Evolutionary conservation across 345 rosid genomes (phyloP), one percentile per base, ranked within the genome.

Genomic region (Citrus sp.): DNA sequence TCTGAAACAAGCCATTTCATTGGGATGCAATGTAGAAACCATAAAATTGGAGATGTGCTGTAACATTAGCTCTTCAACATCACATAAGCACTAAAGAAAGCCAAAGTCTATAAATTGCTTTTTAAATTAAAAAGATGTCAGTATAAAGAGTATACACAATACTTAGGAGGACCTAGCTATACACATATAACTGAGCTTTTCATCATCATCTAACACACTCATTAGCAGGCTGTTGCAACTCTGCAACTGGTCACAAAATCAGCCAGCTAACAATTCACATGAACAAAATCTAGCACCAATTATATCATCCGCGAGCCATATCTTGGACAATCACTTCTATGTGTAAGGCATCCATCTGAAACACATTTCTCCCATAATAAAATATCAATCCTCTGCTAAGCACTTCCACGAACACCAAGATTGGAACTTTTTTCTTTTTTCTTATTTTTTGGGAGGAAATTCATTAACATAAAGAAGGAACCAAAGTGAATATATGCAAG

Each of bases 61-160:
- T 32, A 27, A 60, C 9, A 37, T 46, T 5, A 13, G 19, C 9
- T 9, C n/a, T 65, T 19, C 34, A 27, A 49, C 9, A 27, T 74
- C 71, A 38, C 37, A 76, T 21, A 14, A 38, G 28, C 37, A 65
- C 5, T 18, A 24, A 10, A 21, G 1, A 55, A 49, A 75, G 27
- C 28, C 2, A 2, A 28, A 12, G 22, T 64, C 42, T 4, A 5
- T 10, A 46, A 13, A 30, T n/a, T 54, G 35, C 61, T 30, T 56
- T 49, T 40, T 71, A 32, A 64, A 72, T 71, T 59, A 13, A 32
- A 7, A 2, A 61, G 58, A 3, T 32, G 79, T 75, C 46, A 34
- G 73, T 58, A 74, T 58, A 63, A 77, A 54, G 40, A 51, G 70
- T 10, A 54, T 78, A 51, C 78, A 70, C 72, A 42, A 78, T 70